These are phyloP conservation scores for Quercus engelmannii DNA, from an alignment of 306 rosid species.

Conservation along the genomic window DNA sequence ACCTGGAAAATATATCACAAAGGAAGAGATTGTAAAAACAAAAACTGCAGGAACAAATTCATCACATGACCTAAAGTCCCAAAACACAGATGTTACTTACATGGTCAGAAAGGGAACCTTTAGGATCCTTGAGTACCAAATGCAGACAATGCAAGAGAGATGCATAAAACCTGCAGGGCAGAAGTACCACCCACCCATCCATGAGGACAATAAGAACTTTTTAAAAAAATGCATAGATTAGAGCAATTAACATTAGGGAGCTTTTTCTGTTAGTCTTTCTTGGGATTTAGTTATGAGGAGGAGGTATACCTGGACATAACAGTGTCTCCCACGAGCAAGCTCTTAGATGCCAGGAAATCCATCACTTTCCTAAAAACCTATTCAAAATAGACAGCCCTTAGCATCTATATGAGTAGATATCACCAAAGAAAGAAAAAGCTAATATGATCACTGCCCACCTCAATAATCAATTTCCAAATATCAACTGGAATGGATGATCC, in stretches of 20 bases:
- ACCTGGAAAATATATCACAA: conserved; percentile 42
- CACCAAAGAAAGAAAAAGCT: conserved; percentile 1
- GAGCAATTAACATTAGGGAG: conserved; percentile 1
- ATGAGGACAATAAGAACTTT: conserved; percentile 11
- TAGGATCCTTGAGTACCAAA: conserved; percentile 63
- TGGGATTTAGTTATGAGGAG: conserved; percentile 4
- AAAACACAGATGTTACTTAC: conserved; percentile 45
- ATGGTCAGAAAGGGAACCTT: conserved; percentile 76
- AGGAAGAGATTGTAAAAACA: conserved; percentile 19
- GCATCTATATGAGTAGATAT: conserved; percentile 10
- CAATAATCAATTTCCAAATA: conserved; percentile 66
- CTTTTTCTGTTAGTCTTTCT: conserved; percentile 11
- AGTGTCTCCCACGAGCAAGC: conserved; percentile 49
- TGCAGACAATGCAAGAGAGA: conserved; percentile 76
- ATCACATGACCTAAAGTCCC: conserved; percentile 1
- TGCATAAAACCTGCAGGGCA: conserved; percentile 69
- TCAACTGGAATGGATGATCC: conserved; percentile 60
- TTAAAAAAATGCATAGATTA: not conserved
- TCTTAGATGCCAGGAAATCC: conserved; percentile 69
- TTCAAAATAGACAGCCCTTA: conserved; percentile 17
- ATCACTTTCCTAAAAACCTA: conserved; percentile 77
- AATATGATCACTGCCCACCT: conserved; percentile 49
- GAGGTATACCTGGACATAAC: conserved; percentile 63
- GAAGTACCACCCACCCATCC: conserved; percentile 22
- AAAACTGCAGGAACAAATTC: not conserved